Percentiles rank a stretch among this genome's conserved stretches.
Evolutionary conservation across 2,329 filamentous ascomycete genomes (phyloP).

Genomic region (Aspergillus arachidicola): DNA sequence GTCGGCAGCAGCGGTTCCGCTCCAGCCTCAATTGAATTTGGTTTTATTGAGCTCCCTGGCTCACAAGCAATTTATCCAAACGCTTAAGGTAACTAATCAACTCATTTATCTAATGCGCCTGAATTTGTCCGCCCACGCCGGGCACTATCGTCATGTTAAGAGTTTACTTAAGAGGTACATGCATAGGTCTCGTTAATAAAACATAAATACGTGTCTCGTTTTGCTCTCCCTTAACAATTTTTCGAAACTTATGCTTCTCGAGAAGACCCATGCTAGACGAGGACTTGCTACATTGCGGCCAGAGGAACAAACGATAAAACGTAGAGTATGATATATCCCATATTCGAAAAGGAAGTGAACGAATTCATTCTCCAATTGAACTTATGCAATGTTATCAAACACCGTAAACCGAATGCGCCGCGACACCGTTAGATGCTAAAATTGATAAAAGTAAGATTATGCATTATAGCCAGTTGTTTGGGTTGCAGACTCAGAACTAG

Average conservation of each 20-base stretch:
- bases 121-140: background rate
- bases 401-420: slow-evolving; percentile 19
- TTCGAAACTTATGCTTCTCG: background rate
- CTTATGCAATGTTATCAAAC: slow-evolving; percentile 8
- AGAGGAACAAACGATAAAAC: background rate
- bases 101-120: background rate
- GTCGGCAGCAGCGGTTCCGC: background rate
- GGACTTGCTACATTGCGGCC: background rate
- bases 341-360: background rate
- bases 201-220: background rate
- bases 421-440: slow-evolving; percentile 22
- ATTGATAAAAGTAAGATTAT: slow-evolving; percentile 15
- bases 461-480: slow-evolving; percentile 16
- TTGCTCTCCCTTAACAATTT: background rate
- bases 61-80: background rate
- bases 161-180: background rate
- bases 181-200: background rate
- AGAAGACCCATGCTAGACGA: background rate
- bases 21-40: background rate
- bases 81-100: background rate
- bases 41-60: too few relatives aligned
- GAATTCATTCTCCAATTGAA: slow-evolving; percentile 6
- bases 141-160: background rate
- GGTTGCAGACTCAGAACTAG: slow-evolving; percentile 17
- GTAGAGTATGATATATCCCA: background rate